Evolutionary conservation across 495 filamentous ascomycete genomes (phyloP).

Genomic region (Aspergillus sparsus): DNA sequence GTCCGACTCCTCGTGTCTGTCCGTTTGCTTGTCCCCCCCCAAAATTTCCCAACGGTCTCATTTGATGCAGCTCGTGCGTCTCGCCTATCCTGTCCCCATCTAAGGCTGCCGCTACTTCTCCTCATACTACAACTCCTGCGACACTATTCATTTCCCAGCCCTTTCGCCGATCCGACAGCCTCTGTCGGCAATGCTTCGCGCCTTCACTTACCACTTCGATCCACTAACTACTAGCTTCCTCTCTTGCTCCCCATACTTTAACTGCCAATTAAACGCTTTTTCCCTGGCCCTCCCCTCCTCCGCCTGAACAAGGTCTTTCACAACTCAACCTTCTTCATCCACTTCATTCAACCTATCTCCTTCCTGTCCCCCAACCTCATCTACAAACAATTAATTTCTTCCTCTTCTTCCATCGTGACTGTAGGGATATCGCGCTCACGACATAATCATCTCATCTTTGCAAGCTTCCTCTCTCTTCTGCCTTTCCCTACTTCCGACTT

Average conservation of each 20-base stretch:
- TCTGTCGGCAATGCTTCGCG: not conserved
- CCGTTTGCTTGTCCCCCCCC: not conserved
- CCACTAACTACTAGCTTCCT: not conserved
- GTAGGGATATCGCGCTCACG: no score
- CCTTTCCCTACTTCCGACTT: not conserved
- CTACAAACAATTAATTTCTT: not conserved
- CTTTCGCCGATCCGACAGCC: not conserved
- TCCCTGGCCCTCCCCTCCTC: not conserved
- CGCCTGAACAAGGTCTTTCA: not conserved
- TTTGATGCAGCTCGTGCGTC: not conserved
- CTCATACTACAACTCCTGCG: not conserved
- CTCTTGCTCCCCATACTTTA: constrained; percentile 3
- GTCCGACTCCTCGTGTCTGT: constrained; percentile 1
- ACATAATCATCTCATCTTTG: no score
- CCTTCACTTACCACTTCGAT: not conserved
- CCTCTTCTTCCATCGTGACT: not conserved
- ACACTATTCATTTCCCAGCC: not conserved
- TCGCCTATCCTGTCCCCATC: not conserved
- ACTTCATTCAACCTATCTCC: not conserved
- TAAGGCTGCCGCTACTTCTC: not conserved
- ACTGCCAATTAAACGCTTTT: constrained; percentile 5
- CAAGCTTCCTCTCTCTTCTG: not conserved
- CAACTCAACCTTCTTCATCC: constrained; percentile 1
- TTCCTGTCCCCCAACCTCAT: not conserved
- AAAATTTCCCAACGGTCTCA: not conserved